phyloP scores from a whole-genome alignment of 1,139 yeast genomes.

The Suhomyces coccinellae region DNA sequence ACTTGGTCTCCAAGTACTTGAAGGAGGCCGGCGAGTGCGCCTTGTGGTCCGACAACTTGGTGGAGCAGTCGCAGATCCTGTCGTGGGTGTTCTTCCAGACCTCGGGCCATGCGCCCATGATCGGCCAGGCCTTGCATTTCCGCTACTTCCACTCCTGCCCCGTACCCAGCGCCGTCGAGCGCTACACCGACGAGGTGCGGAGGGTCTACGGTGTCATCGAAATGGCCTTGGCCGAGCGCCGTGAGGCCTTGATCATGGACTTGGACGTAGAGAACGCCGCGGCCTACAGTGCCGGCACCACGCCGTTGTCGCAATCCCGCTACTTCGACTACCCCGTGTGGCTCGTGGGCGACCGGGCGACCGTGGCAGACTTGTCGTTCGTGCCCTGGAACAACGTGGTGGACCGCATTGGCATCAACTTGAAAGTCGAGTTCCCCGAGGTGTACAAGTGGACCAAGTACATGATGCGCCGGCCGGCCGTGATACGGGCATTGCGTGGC shows the following conservation, averaged over 20 bases:
- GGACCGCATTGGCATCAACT: conserved; percentile 85
- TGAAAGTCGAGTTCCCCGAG: conserved; percentile 88
- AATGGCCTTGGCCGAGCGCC: conserved; percentile 90
- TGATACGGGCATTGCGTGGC: conserved; percentile 72
- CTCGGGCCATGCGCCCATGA: conserved; percentile 97
- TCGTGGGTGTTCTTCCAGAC: conserved; percentile 95
- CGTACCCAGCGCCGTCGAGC: conserved; percentile 84
- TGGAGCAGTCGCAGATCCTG: conserved; percentile 83
- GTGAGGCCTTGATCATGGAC: conserved; percentile 90
- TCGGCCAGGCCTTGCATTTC: conserved; percentile 95
- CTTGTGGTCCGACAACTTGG: conserved; percentile 76
- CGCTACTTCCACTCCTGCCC: conserved; percentile 86
- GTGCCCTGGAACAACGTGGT: conserved; percentile 98
- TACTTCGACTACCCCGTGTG: conserved; percentile 93
- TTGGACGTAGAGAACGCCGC: conserved; percentile 85
- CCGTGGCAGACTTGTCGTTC: conserved; percentile 88
- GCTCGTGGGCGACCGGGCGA: conserved; percentile 88
- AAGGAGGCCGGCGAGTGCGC: conserved; percentile 72
- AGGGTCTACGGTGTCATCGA: conserved; percentile 93
- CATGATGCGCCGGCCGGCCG: conserved; percentile 89
- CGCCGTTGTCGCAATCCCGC: conserved; percentile 81
- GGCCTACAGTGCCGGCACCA: conserved; percentile 86
- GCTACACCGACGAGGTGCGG: conserved; percentile 91
- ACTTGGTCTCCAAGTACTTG: conserved; percentile 66
- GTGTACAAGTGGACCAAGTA: conserved; percentile 94